These are phyloP conservation scores for Capsaspora owczarzaki DNA, from an alignment of 78 protist genomes.

Conservation along the genomic window DNA sequence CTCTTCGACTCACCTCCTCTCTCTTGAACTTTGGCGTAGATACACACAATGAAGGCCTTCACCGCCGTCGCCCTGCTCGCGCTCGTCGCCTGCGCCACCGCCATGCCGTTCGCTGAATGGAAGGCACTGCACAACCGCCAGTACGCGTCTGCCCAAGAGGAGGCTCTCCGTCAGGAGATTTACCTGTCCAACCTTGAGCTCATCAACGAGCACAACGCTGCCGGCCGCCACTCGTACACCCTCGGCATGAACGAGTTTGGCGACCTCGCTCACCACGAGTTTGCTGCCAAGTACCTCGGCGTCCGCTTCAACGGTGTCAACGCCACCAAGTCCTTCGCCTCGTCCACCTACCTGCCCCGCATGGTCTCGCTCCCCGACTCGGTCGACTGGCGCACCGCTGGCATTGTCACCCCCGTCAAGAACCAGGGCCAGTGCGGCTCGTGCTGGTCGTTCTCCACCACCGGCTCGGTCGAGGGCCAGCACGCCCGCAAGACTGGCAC, in stretches of 20 bases:
- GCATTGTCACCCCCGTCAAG: constrained; percentile 46
- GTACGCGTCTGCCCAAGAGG: background rate
- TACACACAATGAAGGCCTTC: no score
- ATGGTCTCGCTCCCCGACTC: constrained; percentile 3
- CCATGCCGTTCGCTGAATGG: background rate
- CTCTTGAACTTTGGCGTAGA: no score
- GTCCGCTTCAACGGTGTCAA: no score
- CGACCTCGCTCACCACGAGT: background rate
- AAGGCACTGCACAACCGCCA: background rate
- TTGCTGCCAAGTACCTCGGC: background rate
- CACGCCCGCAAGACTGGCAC: constrained; percentile 18
- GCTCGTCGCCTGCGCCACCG: no score
- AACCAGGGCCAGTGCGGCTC: constrained; percentile 52
- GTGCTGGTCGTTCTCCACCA: constrained; percentile 25
- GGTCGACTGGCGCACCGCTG: constrained; percentile 36
- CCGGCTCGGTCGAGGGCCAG: constrained; percentile 21
- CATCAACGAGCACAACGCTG: background rate
- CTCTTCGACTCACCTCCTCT: no score
- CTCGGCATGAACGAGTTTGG: background rate
- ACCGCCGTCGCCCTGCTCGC: no score
- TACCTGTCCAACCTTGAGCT: background rate
- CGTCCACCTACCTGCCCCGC: background rate
- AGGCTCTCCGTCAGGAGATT: background rate
- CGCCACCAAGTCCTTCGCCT: no score
- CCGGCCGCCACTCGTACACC: background rate